phyloP scores from a whole-genome alignment of 805 yeast species.

The Lipomyces starkeyi region DNA sequence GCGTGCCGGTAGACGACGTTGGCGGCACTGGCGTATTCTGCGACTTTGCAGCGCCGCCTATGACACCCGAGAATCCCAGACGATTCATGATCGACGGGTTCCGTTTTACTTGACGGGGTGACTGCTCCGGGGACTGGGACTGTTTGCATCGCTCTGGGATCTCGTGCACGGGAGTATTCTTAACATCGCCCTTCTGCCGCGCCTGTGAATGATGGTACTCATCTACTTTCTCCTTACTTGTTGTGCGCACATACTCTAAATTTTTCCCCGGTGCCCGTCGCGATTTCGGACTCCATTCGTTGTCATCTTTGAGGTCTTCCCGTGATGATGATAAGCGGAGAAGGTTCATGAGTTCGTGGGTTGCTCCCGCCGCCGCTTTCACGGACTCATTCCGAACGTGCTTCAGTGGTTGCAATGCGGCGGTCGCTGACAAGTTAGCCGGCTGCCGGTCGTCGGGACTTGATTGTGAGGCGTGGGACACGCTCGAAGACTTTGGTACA shows the following conservation, averaged over 20 bases:
- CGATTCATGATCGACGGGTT: constrained; percentile 17
- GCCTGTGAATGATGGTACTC: background rate
- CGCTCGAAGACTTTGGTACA: background rate
- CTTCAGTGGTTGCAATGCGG: background rate
- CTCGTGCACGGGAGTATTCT: background rate
- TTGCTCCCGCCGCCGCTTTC: background rate
- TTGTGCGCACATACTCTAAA: background rate
- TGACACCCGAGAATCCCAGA: constrained; percentile 17
- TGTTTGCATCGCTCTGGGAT: background rate
- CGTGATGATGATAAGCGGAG: background rate
- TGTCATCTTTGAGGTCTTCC: background rate
- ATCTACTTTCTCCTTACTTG: background rate
- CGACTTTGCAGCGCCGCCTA: background rate
- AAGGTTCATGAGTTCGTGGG: constrained; percentile 1
- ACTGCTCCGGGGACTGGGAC: background rate
- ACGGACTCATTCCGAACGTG: background rate
- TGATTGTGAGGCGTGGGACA: background rate
- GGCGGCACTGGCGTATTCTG: background rate
- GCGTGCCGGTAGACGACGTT: background rate
- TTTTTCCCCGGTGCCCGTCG: background rate
- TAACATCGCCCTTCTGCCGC: background rate
- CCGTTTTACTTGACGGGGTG: background rate
- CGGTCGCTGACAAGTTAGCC: background rate
- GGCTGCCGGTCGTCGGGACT: background rate
- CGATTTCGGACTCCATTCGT: background rate